These are phyloP conservation scores for Mimosa pudica DNA, from an alignment of 306 rosid species.

Conservation along the genomic window DNA sequence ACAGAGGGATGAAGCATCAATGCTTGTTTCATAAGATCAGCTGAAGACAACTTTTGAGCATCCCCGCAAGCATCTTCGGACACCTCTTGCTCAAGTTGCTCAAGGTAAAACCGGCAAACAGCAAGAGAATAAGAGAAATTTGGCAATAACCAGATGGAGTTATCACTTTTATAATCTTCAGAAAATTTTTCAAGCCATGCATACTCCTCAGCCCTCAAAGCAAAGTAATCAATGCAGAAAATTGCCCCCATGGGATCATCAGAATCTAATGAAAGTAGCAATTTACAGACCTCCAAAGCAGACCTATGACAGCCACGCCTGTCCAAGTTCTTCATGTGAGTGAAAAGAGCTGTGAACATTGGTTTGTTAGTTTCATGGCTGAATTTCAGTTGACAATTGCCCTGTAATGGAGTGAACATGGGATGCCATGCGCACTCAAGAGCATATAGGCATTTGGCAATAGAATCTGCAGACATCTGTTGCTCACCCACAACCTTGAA, in stretches of 20 bases:
- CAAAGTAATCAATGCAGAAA: constrained; percentile 85
- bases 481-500: constrained; percentile 87
- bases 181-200: constrained; percentile 88
- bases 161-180: constrained; percentile 78
- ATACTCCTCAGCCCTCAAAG: constrained; percentile 89
- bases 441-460: constrained; percentile 80
- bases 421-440: constrained; percentile 96
- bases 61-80: constrained; percentile 40
- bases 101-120: constrained; percentile 77
- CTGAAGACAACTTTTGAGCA: constrained; percentile 59
- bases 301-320: constrained; percentile 98
- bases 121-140: constrained; percentile 94
- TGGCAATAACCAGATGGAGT: constrained; percentile 87
- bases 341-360: constrained; percentile 67
- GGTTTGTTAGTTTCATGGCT: constrained; percentile 78
- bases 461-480: constrained; percentile 84
- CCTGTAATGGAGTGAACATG: constrained; percentile 83
- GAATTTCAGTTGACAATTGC: constrained; percentile 86
- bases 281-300: constrained; percentile 92
- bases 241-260: constrained; percentile 95
- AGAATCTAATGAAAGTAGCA: constrained; percentile 84
- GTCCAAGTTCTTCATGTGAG: constrained; percentile 88
- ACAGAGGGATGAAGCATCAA: constrained; percentile 94
- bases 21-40: constrained; percentile 95
- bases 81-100: constrained; percentile 64